Base-by-base conservation (phyloP, 1,284 basidiomycete species). In the Heterobasidion parviporum region DNA sequence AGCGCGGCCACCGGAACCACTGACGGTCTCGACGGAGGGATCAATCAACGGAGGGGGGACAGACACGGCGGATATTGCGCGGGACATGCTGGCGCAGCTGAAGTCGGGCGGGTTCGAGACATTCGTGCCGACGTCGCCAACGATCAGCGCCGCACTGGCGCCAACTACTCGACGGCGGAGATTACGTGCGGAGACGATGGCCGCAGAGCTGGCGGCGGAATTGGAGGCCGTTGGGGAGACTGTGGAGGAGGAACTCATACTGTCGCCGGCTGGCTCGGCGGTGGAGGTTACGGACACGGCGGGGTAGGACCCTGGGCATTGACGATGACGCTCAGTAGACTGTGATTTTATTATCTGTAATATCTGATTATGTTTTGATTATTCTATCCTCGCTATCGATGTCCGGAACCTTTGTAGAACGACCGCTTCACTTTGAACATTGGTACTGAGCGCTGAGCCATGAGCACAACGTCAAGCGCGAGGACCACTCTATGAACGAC, bases 1-100 rank as follows among this genome's bases (percentile, higher is more conserved):
- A 57, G 70, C 56, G 58, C 74, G 65, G 51, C 67, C 71, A 51
- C 58, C 67, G 10, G 64, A 70, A 57, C 77, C 75, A 57, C 69
- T 73, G 56, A 72, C 71, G 57, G 68, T 75, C 57, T 74, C 72
- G 46, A 68, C 70, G 52, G 76, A 72, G 47, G 68, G 67, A 14
- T 54, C 67, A 6, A 54, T 54, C 2, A 55, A 62, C 8, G 62
- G 48, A n/a, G 38, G 10, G 68, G 70, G 67, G 1, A 67, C 66
- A 55, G 79, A 84, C 52, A 75, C 84, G 2, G 85, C 74, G 10
- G 78, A 83, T 57, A 72, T 81, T 52, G 89, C 89, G 8, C 79
- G 79, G 52, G 81, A 86, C 61, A 87, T 92, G 85, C 67, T 92
- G 56, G 85, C 85, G 9, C 78, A 77, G 47, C 74, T 92, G 41